A percentile compares a stretch with the other conserved stretches of the same genome.
phyloP scores from a whole-genome alignment of 805 yeast genomes.

The Candida awuae region DNA sequence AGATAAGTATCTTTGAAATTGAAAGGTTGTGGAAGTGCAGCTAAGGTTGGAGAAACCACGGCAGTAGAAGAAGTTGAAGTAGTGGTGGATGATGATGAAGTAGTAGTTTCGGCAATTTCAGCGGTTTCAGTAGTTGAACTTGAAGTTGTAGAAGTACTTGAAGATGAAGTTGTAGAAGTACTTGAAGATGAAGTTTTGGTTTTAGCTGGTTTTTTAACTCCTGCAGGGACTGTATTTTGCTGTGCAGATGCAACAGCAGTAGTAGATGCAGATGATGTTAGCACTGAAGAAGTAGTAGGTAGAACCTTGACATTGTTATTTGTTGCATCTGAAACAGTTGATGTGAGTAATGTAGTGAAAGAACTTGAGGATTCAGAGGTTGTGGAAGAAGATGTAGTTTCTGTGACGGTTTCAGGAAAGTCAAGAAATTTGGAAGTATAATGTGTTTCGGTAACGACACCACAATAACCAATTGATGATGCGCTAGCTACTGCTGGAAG shows the following conservation, averaged over 20 bases:
- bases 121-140: slow-evolving; percentile 5
- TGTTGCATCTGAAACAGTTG: too few relatives aligned
- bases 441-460: too few relatives aligned
- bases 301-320: too few relatives aligned
- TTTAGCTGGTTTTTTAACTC: not conserved
- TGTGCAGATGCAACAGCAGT: slow-evolving; percentile 1
- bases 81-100: slow-evolving; percentile 5
- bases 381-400: too few relatives aligned
- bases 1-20: slow-evolving; percentile 40
- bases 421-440: too few relatives aligned
- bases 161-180: slow-evolving; percentile 13
- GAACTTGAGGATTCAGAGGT: too few relatives aligned
- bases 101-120: not conserved
- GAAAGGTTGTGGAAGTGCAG: slow-evolving; percentile 15
- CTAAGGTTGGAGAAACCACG: not conserved
- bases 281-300: too few relatives aligned
- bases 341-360: too few relatives aligned
- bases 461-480: too few relatives aligned
- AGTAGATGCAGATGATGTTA: slow-evolving; percentile 1
- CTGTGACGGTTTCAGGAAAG: too few relatives aligned
- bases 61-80: slow-evolving; percentile 18
- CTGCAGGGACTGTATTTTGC: not conserved
- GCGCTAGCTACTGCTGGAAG: too few relatives aligned
- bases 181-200: slow-evolving; percentile 14
- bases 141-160: slow-evolving; percentile 3